These are phyloP conservation scores for Calonectria pseudoturangicola DNA, from an alignment of 2,329 filamentous ascomycete genomes.

Conservation along the genomic window DNA sequence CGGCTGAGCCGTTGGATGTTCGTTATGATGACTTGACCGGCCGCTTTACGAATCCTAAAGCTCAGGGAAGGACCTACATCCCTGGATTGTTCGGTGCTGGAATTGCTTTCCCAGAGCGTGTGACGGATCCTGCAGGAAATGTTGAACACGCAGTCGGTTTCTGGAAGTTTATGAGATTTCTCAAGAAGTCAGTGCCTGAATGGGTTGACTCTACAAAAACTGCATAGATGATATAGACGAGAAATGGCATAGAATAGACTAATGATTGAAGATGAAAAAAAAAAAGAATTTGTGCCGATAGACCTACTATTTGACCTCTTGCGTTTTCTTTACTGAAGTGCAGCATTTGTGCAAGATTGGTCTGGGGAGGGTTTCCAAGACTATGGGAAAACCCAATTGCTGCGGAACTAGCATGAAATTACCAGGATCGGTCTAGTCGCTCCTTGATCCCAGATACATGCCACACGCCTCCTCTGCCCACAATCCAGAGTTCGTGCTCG, in stretches of 20 bases:
- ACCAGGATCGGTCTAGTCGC: conserved; percentile 10
- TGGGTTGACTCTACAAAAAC: conserved; percentile 35
- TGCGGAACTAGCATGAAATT: background rate
- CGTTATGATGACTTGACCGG: conserved; percentile 60
- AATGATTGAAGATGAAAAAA: background rate
- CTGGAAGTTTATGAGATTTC: conserved; percentile 79
- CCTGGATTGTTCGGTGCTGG: conserved; percentile 76
- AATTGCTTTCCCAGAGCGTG: conserved; percentile 78
- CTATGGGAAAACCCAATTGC: background rate
- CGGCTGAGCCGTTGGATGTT: conserved; percentile 66
- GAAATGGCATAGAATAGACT: background rate
- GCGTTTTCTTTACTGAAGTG: accelerated
- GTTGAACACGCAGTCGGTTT: conserved; percentile 78
- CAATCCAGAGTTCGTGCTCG: conserved; percentile 26
- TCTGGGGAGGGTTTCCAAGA: too few species aligned
- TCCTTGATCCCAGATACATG: conserved; percentile 25
- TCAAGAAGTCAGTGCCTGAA: conserved; percentile 70
- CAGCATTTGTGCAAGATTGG: background rate
- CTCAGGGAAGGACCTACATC: conserved; percentile 57
- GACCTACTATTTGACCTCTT: too few species aligned
- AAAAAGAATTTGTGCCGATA: background rate
- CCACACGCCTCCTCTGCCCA: conserved; percentile 23
- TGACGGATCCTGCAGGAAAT: conserved; percentile 76
- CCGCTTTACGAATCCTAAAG: conserved; percentile 38
- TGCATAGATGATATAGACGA: background rate